Percentiles rank a stretch among this genome's conserved stretches.
These are phyloP conservation scores for Arachis hypogaea DNA, from an alignment of 306 rosid species.

Conservation along the genomic window DNA sequence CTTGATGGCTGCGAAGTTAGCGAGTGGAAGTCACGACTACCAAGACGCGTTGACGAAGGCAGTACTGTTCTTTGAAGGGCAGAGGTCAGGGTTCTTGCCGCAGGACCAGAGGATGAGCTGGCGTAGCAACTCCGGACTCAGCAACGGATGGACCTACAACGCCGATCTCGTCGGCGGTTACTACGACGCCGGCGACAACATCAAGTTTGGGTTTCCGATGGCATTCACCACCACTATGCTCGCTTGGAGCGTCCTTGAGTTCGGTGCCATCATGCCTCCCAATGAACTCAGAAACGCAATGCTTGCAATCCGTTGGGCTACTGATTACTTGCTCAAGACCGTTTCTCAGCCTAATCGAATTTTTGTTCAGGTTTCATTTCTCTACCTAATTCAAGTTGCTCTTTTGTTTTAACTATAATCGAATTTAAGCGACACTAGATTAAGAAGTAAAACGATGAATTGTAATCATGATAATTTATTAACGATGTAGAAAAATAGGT, in stretches of 20 bases:
- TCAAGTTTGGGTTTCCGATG: constrained; percentile 53
- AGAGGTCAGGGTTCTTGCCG: constrained; percentile 78
- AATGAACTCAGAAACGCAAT: constrained; percentile 54
- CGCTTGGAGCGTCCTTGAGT: constrained; percentile 47
- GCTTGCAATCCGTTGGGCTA: constrained; percentile 75
- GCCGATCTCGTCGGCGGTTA: constrained; percentile 50
- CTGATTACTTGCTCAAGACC: constrained; percentile 83
- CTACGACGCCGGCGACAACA: constrained; percentile 53
- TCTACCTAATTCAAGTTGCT: too few species aligned
- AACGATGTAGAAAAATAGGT: too few species aligned
- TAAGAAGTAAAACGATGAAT: too few species aligned
- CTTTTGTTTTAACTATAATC: too few species aligned
- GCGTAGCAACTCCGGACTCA: constrained; percentile 67
- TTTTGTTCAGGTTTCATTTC: constrained; percentile 68
- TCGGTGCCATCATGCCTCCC: constrained; percentile 51
- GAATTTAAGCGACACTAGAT: too few species aligned
- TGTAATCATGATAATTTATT: too few species aligned
- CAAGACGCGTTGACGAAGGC: constrained; percentile 75
- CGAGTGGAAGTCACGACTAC: constrained; percentile 53
- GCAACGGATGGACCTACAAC: constrained; percentile 73
- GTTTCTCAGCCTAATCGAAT: constrained; percentile 84
- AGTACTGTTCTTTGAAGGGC: constrained; percentile 78
- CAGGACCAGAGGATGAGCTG: constrained; percentile 61
- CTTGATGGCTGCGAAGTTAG: too few species aligned
- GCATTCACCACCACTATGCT: constrained; percentile 52